These are phyloP conservation scores for Plasmodium cynomolgi DNA, from an alignment of 169 alveolate genomes.

Conservation along the genomic window DNA sequence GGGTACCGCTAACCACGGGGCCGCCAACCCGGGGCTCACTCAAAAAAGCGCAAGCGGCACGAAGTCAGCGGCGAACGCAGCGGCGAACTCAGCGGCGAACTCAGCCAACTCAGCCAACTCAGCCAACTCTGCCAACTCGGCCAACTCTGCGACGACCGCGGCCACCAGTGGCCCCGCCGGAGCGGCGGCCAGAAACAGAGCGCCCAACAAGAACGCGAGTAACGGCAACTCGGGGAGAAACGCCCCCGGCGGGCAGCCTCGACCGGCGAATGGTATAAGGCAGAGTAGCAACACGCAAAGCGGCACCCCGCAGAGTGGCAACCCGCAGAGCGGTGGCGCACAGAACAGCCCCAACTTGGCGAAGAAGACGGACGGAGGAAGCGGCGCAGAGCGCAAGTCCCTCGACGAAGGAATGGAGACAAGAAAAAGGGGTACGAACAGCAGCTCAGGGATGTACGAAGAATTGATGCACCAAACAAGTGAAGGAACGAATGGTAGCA, in stretches of 20 bases:
- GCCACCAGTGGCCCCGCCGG: background rate
- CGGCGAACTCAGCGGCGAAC: background rate
- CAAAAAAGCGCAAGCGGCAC: background rate
- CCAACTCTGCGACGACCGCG: background rate
- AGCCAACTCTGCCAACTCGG: background rate
- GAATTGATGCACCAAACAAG: background rate
- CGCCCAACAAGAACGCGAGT: background rate
- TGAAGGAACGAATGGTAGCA: background rate
- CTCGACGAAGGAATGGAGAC: background rate
- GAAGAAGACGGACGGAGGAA: background rate
- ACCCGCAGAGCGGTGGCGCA: background rate
- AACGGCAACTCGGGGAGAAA: background rate
- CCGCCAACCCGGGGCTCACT: background rate
- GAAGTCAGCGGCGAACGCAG: background rate
- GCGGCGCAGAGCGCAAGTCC: background rate
- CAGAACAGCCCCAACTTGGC: background rate
- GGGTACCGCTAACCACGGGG: background rate
- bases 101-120: background rate
- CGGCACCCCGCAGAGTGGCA: background rate
- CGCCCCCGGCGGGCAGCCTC: background rate
- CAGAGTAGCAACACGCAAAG: background rate
- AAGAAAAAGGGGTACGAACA: background rate
- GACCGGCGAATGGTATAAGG: background rate
- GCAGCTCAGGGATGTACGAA: background rate
- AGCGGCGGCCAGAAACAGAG: background rate